Conservation (phyloP, 2,329 filamentous ascomycete genomes). For the Rhynchosporium agropyri region DNA sequence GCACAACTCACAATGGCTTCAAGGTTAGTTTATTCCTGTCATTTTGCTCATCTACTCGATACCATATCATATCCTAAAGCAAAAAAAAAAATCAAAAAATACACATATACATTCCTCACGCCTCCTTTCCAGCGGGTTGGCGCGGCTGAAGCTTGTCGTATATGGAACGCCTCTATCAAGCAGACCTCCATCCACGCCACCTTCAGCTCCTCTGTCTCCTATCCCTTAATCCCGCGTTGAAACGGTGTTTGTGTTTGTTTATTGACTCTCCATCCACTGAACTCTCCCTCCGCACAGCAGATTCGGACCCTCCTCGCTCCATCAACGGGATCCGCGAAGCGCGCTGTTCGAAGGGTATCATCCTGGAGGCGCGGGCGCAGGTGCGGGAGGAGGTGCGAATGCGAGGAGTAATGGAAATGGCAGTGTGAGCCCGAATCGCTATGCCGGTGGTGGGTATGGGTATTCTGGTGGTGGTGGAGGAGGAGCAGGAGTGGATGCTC, state of each 20-base stretch:
- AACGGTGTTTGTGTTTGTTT: neutral
- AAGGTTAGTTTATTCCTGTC: conserved; percentile 28
- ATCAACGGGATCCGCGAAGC: conserved; percentile 73
- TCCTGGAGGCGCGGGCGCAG: conserved; percentile 45
- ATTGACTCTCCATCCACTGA: conserved; percentile 13
- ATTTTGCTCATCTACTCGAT: neutral
- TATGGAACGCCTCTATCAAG: conserved; percentile 5
- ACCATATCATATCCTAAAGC: too few species aligned
- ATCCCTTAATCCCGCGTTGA: neutral
- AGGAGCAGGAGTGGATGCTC: conserved; percentile 40
- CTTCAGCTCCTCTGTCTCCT: neutral
- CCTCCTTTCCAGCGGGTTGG: neutral
- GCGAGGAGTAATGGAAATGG: conserved; percentile 43
- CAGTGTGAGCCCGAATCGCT: conserved; percentile 18
- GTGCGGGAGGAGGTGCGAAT: conserved; percentile 44
- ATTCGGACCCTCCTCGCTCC: conserved; percentile 68
- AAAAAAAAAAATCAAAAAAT: too few species aligned
- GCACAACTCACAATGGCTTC: conserved; percentile 36
- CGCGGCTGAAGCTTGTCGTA: neutral
- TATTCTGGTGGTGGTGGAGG: conserved; percentile 51
- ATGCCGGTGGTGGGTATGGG: conserved; percentile 48
- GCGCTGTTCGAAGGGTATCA: conserved; percentile 77
- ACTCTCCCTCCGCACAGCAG: conserved; percentile 45
- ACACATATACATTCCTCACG: neutral
- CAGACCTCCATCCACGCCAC: neutral